Evolutionary conservation across 345 rosid species (phyloP).

Genomic region (Salix udensis): DNA sequence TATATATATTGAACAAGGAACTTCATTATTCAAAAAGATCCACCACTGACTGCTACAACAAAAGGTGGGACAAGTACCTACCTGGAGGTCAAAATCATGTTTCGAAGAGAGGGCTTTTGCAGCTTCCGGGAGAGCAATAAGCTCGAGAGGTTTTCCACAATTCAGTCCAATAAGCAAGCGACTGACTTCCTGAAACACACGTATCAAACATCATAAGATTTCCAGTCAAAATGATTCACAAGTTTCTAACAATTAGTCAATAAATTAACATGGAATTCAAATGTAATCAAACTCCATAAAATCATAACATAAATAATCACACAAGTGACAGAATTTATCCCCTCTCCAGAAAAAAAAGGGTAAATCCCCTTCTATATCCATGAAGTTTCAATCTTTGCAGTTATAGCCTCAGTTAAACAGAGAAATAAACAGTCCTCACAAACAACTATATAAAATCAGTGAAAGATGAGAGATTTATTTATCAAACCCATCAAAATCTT

Average conservation of each 20-base stretch:
- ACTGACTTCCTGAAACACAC: constrained; percentile 65
- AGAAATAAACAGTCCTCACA: no score
- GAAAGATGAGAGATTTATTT: no score
- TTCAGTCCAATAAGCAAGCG: constrained; percentile 72
- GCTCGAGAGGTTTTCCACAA: constrained; percentile 59
- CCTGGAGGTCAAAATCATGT: constrained; percentile 85
- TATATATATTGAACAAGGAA: not conserved
- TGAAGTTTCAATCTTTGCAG: no score
- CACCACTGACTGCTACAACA: not conserved
- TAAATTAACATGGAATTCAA: not conserved
- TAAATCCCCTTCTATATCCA: no score
- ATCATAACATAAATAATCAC: not conserved
- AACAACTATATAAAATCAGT: no score
- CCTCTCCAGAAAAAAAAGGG: no score
- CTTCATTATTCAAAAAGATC: not conserved
- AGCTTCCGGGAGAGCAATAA: constrained; percentile 45
- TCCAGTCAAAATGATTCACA: no score
- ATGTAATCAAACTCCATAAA: not conserved
- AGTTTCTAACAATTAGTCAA: not conserved
- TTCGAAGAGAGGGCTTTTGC: constrained; percentile 48
- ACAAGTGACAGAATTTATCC: not conserved
- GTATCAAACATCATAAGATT: constrained; percentile 6
- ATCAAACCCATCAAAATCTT: not conserved
- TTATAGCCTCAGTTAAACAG: no score
- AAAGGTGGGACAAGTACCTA: constrained; percentile 1